phyloP scores from a whole-genome alignment of 768 basidiomycete species.

The Hortiboletus flavorubellus region DNA sequence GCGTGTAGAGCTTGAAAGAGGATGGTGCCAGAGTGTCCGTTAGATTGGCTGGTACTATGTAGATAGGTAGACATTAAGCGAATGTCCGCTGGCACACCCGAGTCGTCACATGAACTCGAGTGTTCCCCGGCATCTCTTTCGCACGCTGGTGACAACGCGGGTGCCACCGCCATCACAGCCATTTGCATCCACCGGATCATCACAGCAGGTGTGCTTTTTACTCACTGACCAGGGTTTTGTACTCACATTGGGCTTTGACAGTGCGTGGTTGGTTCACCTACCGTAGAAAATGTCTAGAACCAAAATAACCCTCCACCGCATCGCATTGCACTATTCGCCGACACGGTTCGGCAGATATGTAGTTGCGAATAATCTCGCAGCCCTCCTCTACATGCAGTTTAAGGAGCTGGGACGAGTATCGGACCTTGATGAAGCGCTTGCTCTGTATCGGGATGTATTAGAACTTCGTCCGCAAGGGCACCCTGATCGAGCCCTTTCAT shows the following conservation, averaged over 20 bases:
- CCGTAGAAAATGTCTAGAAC: background rate
- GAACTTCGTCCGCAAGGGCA: background rate
- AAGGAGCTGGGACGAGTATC: background rate
- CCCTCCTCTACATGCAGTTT: background rate
- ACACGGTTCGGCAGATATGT: background rate
- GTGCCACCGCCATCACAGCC: no score
- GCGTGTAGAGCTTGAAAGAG: slow-evolving; percentile 65
- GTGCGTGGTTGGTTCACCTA: background rate
- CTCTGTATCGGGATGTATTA: background rate
- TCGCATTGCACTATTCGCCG: background rate
- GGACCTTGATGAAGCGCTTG: background rate
- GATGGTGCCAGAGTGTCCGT: slow-evolving; percentile 51
- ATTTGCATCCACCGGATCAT: background rate
- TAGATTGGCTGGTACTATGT: background rate
- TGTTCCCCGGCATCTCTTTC: no score
- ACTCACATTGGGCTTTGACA: background rate
- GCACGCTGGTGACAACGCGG: no score
- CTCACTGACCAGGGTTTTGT: no score
- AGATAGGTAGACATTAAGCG: slow-evolving; percentile 20
- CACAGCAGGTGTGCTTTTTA: background rate
- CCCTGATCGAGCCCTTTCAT: background rate
- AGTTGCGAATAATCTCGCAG: background rate
- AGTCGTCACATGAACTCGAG: no score
- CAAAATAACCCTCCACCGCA: background rate
- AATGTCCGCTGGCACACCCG: no score